Evolutionary conservation across 2,329 filamentous ascomycete genomes (phyloP), one percentile per base, ranked within the genome.

Genomic region (Pseudogymnoascus sp.): DNA sequence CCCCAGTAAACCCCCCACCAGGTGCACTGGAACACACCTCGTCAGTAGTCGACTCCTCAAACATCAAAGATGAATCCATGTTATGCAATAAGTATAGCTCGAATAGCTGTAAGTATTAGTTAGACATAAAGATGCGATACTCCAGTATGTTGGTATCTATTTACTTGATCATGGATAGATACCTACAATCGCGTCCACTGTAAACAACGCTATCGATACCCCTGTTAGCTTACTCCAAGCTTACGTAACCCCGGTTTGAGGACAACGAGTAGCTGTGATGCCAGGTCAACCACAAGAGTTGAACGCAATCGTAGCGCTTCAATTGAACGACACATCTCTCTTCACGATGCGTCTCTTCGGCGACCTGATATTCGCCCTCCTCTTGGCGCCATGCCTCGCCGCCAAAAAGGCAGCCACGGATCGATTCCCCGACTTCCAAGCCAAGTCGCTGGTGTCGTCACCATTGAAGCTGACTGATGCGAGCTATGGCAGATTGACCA

Each of bases 401-500:
- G 83, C 88, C 62, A 89, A 88, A 73, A 86, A 89, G 74, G 78
- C 86, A 60, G 72, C 81, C 11, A 77, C 73, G 66, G 85, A 90
- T 74, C 86, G 84, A 71, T 96, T 93, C 79, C 75, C 83, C 67
- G 82, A 85, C 65, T 93, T 87, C 78, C 86, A 88, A 73, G 74
- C 83, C 68, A 87, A 92, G 74, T 80, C 88, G 64, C 81, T 87
- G 64, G 79, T 81, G 47, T 83, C 83, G 3, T 77, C 83, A 26
- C 88, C 92, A 4, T 71, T 96, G 73, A 91, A 91, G 78, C 85
- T 99, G 69, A 83, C 87, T 75, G 92, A 96, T 75, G 77, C 78
- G 23, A 80, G 82, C 59, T 99, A 95, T 80, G 82, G 84, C 69
- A 83, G 89, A 68, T 78, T 97, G 69, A 96, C 90, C 2, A 78